Evolutionary conservation across 352 stramenopile species (phyloP).

Genomic region (Blastocystis sp.): DNA sequence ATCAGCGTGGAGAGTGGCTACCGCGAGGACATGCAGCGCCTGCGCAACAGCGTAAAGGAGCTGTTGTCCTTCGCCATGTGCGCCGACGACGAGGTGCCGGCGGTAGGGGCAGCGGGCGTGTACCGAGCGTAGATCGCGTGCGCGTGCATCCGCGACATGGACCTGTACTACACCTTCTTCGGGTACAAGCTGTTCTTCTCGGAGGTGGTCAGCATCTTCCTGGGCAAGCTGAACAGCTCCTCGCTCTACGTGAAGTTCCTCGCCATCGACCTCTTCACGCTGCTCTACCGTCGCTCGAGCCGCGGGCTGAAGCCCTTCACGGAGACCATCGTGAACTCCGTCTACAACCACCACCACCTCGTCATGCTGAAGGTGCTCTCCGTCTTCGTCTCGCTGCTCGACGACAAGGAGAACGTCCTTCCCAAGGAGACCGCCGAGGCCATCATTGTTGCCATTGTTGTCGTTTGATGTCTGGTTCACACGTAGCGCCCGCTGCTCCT

Average conservation of each 20-base stretch:
- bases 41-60: constrained; percentile 15
- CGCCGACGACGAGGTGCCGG: constrained; percentile 36
- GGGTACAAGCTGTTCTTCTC: constrained; percentile 42
- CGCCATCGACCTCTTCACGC: constrained; percentile 31
- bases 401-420: constrained; percentile 47
- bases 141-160: constrained; percentile 40
- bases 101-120: background rate
- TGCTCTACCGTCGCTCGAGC: constrained; percentile 21
- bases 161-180: constrained; percentile 55
- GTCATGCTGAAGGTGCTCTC: constrained; percentile 52
- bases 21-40: constrained; percentile 39
- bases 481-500: constrained; percentile 42
- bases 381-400: constrained; percentile 36
- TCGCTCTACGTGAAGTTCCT: constrained; percentile 54
- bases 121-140: constrained; percentile 43
- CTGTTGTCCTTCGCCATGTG: constrained; percentile 24
- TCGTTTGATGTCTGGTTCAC: background rate
- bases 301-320: constrained; percentile 23
- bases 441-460: constrained; percentile 54
- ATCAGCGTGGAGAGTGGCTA: constrained; percentile 50
- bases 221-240: constrained; percentile 17
- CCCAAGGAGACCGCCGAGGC: constrained; percentile 43
- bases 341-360: constrained; percentile 49
- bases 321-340: constrained; percentile 17
- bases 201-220: constrained; percentile 12